Conservation (phyloP, 805 yeast species). For the Zygotorulaspora florentina region DNA sequence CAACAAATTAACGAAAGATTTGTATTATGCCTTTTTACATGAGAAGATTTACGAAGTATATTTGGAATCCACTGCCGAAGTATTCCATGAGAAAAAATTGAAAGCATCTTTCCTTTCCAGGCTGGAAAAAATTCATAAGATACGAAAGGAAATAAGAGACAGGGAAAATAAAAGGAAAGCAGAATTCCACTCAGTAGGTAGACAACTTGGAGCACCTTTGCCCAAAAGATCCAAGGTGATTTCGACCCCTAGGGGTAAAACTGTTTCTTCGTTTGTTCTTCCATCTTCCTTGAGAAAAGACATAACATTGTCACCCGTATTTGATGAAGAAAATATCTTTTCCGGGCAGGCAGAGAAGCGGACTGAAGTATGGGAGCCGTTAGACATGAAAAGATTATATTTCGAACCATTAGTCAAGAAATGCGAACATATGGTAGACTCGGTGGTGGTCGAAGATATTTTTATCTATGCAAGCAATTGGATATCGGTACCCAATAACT, state of each 20-base stretch:
- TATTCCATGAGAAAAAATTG: conserved; percentile 33
- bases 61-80: conserved; percentile 45
- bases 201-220: conserved; percentile 36
- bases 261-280: conserved; percentile 19
- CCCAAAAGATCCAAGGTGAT: conserved; percentile 23
- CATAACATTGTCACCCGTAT: conserved; percentile 22
- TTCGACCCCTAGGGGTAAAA: conserved; percentile 16
- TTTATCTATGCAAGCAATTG: conserved; percentile 26
- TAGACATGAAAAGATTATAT: conserved; percentile 38
- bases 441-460: conserved; percentile 12
- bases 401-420: conserved; percentile 20
- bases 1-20: conserved; percentile 43
- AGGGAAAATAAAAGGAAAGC: conserved; percentile 41
- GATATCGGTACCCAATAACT: conserved; percentile 32
- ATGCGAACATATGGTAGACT: neutral
- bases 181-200: conserved; percentile 38
- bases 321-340: conserved; percentile 31
- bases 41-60: conserved; percentile 48
- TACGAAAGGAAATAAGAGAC: conserved; percentile 24
- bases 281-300: conserved; percentile 23
- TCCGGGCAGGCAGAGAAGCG: conserved; percentile 35
- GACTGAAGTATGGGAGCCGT: conserved; percentile 45
- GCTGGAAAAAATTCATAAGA: conserved; percentile 33
- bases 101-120: conserved; percentile 32
- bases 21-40: conserved; percentile 57